A percentile compares a stretch with the other conserved stretches of the same genome.
These are phyloP conservation scores for Neofusicoccum laricinum DNA, from an alignment of 2,329 filamentous ascomycete genomes.

Conservation along the genomic window DNA sequence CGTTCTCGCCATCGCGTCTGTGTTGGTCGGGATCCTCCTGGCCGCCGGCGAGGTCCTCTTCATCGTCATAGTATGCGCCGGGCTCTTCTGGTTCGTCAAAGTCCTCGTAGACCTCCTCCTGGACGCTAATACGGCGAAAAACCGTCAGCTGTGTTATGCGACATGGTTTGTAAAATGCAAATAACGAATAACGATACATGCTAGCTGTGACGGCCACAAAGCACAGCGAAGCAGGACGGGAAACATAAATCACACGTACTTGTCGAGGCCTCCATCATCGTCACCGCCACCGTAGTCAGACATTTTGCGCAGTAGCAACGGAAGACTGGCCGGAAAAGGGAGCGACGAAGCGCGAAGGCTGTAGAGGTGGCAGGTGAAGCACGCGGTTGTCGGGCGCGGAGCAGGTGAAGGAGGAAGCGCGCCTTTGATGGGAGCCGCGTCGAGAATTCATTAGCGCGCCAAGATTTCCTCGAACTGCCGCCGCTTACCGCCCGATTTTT, in stretches of 20 bases:
- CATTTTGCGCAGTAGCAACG: slow-evolving; percentile 29
- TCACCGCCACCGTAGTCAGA: slow-evolving; percentile 47
- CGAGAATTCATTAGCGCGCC: slow-evolving; percentile 10
- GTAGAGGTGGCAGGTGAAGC: slow-evolving; percentile 1
- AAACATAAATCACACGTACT: slow-evolving; percentile 14
- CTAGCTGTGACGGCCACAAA: neutral
- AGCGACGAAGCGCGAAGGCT: neutral
- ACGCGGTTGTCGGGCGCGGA: neutral
- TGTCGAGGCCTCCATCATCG: slow-evolving; percentile 29
- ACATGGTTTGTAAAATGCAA: neutral
- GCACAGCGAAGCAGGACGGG: neutral
- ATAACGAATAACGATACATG: neutral
- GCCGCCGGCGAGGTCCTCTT: slow-evolving; percentile 52
- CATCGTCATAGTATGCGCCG: slow-evolving; percentile 64
- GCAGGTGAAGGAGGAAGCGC: slow-evolving; percentile 10
- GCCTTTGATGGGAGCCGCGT: slow-evolving; percentile 2
- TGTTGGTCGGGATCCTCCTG: slow-evolving; percentile 31
- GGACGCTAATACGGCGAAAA: neutral
- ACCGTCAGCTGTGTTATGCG: neutral
- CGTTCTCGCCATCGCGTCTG: slow-evolving; percentile 26
- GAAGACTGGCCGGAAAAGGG: neutral
- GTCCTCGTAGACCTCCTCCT: slow-evolving; percentile 16
- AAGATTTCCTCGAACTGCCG: neutral
- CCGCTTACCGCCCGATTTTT: slow-evolving; percentile 10
- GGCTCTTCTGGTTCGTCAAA: slow-evolving; percentile 57